Evolutionary conservation across 2,329 filamentous ascomycete genomes (phyloP), one percentile per base, ranked within the genome.

Genomic region (Chalaropsis ovoidea): DNA sequence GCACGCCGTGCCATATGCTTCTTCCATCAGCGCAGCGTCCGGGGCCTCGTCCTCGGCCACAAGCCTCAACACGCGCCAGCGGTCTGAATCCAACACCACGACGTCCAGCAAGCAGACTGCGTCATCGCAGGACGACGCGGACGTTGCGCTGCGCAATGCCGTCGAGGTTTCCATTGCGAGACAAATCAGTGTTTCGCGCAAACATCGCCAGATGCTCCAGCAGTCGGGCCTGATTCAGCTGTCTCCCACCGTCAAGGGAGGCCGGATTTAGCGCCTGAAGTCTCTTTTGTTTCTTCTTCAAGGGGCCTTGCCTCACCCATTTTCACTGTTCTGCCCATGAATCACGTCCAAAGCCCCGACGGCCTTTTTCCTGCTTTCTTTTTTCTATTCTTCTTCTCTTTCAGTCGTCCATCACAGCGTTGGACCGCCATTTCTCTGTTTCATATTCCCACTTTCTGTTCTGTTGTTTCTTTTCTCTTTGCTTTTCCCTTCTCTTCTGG

Each of bases 161-260:
- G 84, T 86, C 3, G 82, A 87, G 72, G 78, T 86, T 58, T 87
- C 84, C 1, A 87, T 88, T 69, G 85, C 85, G 0, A 78, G 86
- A 1, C 85, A 88, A 72, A 86, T 88, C 69, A 86, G 82, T 69
- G 77, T 88, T 31, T 86, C 84, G 13, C 76, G 81, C 13, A 79
- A 84, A 73, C 86, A 87, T 72, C 77, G 82, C 19, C 79, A 81
- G 70, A 75, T 86, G 68, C 75, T 87, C 1, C 66, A 68, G 52
- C 68, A 65, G 39, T 64, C 63, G 64, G 68, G 41, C 60, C 39
- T 68, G 13, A 65, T 69, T 52, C 56, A 68, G 17, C 66, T 67
- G 3, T 66, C 66, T 1, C 58, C 67, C 1, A 67, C 67, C 8
- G 22, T 27, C 13, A 45, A 52, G 62, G 74, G 15, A 75, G 73